Base-by-base conservation (phyloP, 441 rosid species). In the Pelargonium cotyledonis region DNA sequence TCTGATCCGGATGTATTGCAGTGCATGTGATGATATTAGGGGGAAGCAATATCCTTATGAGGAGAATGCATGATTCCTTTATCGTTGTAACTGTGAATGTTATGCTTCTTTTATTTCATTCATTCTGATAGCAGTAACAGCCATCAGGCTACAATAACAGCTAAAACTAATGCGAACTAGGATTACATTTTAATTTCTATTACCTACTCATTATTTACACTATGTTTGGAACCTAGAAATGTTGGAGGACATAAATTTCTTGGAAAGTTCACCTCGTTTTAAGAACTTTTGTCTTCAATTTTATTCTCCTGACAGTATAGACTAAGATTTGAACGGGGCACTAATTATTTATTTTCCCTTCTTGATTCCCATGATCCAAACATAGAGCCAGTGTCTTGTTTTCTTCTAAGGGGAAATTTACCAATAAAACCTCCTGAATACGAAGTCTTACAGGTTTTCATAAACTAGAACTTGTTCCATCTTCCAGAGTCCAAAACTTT, bases 401-500 rank as follows among this genome's bases (percentile, higher is more conserved):
- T 58, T 58, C n/a, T 19, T 58, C 5, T 31, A 43, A 9, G 46
- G 11, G 46, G 11, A 43, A 43, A 43, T 43, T 43, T 44, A 44
- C 49, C 49, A 11, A 11, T 10, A 60, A 21, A 23, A 23, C 64
- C 64, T 4, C 35, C 29, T 19, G 64, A 60, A 60, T 21, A n/a
- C 64, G 9, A 9, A 44, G 49, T 44, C 49, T 44, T 44, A 44
- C 49, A 0, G 18, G 58, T 38, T 29, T 63, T 44, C 8, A 18
- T 14, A 31, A 62, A 62, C 43, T 62, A 19, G 43, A 29, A n/a
- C 7, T 3, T 63, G 35, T 63, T 63, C 65, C 65, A 26, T 14
- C 65, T 63, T 63, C 43, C 35, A 63, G 44, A 63, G 19, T 63
- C 65, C 44, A 38, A 63, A 63, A 43, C 9, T 43, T 35, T 63